These are phyloP conservation scores for Neofusicoccum sp. DNA, from an alignment of 2,329 filamentous ascomycete species.

Conservation along the genomic window DNA sequence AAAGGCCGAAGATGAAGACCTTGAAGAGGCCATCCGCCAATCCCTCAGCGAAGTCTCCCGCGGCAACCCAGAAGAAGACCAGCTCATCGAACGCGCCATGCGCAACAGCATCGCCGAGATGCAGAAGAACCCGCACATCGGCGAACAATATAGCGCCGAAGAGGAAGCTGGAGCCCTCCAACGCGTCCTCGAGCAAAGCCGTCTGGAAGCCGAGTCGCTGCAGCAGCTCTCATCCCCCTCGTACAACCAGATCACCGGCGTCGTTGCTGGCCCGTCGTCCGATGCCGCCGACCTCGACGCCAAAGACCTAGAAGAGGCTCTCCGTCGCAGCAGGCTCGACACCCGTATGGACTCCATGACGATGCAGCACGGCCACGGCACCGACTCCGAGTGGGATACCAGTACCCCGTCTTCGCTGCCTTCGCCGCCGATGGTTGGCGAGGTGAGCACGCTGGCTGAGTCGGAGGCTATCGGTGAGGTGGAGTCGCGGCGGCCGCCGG, in stretches of 20 bases:
- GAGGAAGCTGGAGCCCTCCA: conserved; percentile 51
- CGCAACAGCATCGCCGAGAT: conserved; percentile 69
- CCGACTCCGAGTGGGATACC: background rate
- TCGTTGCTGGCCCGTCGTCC: background rate
- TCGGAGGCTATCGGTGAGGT: conserved; percentile 30
- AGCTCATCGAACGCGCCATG: conserved; percentile 71
- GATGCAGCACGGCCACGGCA: conserved; percentile 13
- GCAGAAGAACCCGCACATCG: conserved; percentile 37
- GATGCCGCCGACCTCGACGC: conserved; percentile 30
- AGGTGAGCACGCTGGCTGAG: background rate
- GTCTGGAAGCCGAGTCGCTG: conserved; percentile 45
- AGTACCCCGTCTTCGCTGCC: background rate
- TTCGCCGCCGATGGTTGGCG: conserved; percentile 2
- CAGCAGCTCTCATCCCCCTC: background rate
- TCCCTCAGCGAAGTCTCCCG: conserved; percentile 68
- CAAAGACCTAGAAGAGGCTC: conserved; percentile 47
- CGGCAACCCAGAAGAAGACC: conserved; percentile 71
- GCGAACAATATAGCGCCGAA: conserved; percentile 32
- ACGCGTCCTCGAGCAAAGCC: conserved; percentile 54
- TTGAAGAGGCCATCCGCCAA: conserved; percentile 70
- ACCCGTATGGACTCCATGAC: conserved; percentile 26
- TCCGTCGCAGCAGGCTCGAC: conserved; percentile 50
- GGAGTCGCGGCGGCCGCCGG: conserved; percentile 33
- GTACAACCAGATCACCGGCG: background rate
- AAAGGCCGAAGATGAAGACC: conserved; percentile 41